phyloP scores from a whole-genome alignment of 805 yeast genomes.

The Maudiozyma pseudohumilis region DNA sequence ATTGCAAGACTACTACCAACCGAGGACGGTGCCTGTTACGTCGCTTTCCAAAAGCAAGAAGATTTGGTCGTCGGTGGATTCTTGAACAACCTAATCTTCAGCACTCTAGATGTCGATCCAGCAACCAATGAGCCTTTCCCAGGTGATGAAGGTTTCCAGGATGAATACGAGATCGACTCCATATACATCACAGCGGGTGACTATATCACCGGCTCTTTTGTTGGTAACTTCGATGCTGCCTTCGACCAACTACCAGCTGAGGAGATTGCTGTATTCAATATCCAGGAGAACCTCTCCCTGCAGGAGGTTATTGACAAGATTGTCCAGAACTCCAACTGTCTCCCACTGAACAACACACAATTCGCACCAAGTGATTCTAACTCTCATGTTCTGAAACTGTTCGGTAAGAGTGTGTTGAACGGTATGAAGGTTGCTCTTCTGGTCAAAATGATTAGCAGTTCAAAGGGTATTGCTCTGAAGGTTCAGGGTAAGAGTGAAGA shows the following conservation, averaged over 20 bases:
- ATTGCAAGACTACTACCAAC: conserved; percentile 64
- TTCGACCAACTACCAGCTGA: conserved; percentile 68
- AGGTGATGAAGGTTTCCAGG: conserved; percentile 78
- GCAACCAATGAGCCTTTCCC: conserved; percentile 55
- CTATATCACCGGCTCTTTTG: conserved; percentile 65
- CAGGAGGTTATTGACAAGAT: conserved; percentile 52
- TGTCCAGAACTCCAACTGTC: conserved; percentile 44
- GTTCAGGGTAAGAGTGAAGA: conserved; percentile 50
- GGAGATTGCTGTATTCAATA: conserved; percentile 54
- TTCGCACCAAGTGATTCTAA: conserved; percentile 44
- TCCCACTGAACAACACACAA: conserved; percentile 69
- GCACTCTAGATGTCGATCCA: conserved; percentile 70
- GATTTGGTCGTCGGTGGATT: conserved; percentile 42
- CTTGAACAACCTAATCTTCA: conserved; percentile 59
- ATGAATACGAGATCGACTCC: conserved; percentile 85
- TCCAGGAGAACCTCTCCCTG: conserved; percentile 39
- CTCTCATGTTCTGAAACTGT: conserved; percentile 66
- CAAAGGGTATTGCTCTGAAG: conserved; percentile 42
- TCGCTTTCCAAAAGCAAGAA: conserved; percentile 53
- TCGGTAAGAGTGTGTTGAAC: conserved; percentile 53
- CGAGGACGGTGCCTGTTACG: conserved; percentile 64
- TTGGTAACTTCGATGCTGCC: conserved; percentile 60
- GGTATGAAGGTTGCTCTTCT: conserved; percentile 40
- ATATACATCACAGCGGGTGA: conserved; percentile 67
- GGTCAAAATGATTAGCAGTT: conserved; percentile 43